Percentiles rank a stretch among this genome's conserved stretches.
These are phyloP conservation scores for Apiospora koreana DNA, from an alignment of 2,329 filamentous ascomycete genomes.

Conservation along the genomic window DNA sequence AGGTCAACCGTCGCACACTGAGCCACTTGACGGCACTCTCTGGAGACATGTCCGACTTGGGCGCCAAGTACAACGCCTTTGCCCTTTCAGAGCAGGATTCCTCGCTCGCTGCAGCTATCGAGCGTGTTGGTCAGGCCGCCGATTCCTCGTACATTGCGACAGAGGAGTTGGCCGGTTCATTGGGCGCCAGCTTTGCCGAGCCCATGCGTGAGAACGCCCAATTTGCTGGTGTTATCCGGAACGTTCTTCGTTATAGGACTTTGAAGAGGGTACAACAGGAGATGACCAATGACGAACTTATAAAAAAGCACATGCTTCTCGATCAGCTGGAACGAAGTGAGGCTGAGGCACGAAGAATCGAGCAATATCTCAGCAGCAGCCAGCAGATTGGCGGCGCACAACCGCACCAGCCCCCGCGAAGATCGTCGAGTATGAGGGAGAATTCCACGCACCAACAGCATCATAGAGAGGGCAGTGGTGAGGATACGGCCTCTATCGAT, in stretches of 20 bases:
- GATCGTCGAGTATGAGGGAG: slow-evolving; percentile 64
- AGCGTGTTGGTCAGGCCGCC: slow-evolving; percentile 90
- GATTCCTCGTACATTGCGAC: slow-evolving; percentile 96
- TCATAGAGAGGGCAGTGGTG: slow-evolving; percentile 58
- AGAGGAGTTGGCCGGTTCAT: slow-evolving; percentile 80
- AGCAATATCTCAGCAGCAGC: slow-evolving; percentile 82
- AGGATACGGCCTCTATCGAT: slow-evolving; percentile 89
- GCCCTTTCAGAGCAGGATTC: slow-evolving; percentile 90
- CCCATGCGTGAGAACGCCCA: slow-evolving; percentile 98
- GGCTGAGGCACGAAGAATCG: slow-evolving; percentile 87
- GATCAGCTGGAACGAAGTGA: slow-evolving; percentile 94
- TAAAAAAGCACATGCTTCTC: slow-evolving; percentile 80
- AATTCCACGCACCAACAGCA: slow-evolving; percentile 45
- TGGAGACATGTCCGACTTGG: slow-evolving; percentile 87
- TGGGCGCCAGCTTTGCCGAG: slow-evolving; percentile 95
- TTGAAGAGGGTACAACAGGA: slow-evolving; percentile 96
- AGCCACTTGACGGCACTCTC: slow-evolving; percentile 83
- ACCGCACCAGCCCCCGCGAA: slow-evolving; percentile 56
- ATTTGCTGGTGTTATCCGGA: slow-evolving; percentile 91
- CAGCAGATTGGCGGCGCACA: slow-evolving; percentile 50
- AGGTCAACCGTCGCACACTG: slow-evolving; percentile 87
- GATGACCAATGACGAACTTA: slow-evolving; percentile 90
- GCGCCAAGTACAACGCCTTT: slow-evolving; percentile 95
- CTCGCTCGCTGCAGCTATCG: slow-evolving; percentile 87
- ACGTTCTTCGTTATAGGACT: slow-evolving; percentile 84